Evolutionary conservation across 1,284 basidiomycete genomes (phyloP).

Genomic region (Apiotrichum laibachii): DNA sequence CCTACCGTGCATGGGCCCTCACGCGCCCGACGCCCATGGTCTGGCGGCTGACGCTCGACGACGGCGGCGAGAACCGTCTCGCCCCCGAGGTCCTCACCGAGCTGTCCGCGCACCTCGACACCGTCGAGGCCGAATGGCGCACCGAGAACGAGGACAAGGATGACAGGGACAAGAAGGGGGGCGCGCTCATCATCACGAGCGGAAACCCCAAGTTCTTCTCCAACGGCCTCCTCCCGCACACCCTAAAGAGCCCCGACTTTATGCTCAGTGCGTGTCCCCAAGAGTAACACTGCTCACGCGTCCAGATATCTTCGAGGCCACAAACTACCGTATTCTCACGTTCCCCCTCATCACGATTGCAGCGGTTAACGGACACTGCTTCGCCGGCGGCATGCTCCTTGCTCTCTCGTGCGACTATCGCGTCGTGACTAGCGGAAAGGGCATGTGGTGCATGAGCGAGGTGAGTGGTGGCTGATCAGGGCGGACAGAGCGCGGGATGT

Average conservation of each 20-base stretch:
- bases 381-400: no score
- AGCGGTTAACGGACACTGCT: constrained; percentile 77
- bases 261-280: constrained; percentile 61
- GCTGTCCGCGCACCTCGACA: constrained; percentile 60
- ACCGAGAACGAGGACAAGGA: constrained; percentile 50
- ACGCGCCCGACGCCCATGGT: constrained; percentile 34
- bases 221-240: constrained; percentile 76
- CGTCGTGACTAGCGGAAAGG: no score
- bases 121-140: constrained; percentile 76
- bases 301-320: constrained; percentile 38
- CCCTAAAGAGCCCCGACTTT: constrained; percentile 65
- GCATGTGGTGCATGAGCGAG: no score
- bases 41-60: constrained; percentile 44
- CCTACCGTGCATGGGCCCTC: constrained; percentile 15
- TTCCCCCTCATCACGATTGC: constrained; percentile 64
- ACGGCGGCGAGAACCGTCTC: constrained; percentile 51
- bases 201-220: constrained; percentile 84
- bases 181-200: constrained; percentile 71
- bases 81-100: constrained; percentile 41
- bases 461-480: no score
- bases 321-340: constrained; percentile 45
- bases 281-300: neutral
- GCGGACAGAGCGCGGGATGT: no score
- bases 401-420: no score
- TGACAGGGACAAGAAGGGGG: constrained; percentile 53